These are phyloP conservation scores for Penicillium angulare DNA, from an alignment of 495 filamentous ascomycete genomes.

Conservation along the genomic window DNA sequence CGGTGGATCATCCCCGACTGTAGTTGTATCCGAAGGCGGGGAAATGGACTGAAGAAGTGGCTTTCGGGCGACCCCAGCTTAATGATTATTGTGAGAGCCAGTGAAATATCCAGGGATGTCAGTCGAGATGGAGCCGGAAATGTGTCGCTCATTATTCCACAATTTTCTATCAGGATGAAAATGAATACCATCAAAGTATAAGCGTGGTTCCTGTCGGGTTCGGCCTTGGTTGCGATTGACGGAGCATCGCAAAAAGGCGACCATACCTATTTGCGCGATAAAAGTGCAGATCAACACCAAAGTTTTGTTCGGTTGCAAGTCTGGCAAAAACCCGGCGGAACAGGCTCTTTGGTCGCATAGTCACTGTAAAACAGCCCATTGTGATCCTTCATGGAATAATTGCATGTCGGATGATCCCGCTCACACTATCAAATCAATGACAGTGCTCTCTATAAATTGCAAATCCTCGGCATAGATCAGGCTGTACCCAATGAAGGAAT, in stretches of 20 bases:
- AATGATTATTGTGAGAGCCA: background rate
- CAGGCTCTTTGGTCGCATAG: background rate
- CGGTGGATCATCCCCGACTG: background rate
- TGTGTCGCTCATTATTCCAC: background rate
- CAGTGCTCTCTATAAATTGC: too few species aligned
- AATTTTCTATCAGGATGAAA: too few species aligned
- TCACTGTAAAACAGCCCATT: background rate
- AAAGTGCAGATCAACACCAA: slow-evolving; percentile 2
- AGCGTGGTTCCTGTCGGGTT: too few species aligned
- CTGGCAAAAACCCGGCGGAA: slow-evolving; percentile 12
- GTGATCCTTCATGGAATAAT: background rate
- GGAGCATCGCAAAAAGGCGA: background rate
- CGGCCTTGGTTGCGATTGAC: background rate
- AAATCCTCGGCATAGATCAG: too few species aligned
- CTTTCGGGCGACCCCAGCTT: background rate
- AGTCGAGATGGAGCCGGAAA: too few species aligned
- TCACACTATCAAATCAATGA: too few species aligned
- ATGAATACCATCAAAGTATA: too few species aligned
- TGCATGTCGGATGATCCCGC: background rate
- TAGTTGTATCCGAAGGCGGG: background rate
- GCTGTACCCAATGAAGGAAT: background rate
- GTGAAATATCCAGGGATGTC: too few species aligned
- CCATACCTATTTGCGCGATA: background rate
- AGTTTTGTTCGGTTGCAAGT: background rate
- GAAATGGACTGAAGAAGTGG: background rate